Base-by-base conservation (phyloP, 2,329 filamentous ascomycete genomes). In the Spiromastix sp. region DNA sequence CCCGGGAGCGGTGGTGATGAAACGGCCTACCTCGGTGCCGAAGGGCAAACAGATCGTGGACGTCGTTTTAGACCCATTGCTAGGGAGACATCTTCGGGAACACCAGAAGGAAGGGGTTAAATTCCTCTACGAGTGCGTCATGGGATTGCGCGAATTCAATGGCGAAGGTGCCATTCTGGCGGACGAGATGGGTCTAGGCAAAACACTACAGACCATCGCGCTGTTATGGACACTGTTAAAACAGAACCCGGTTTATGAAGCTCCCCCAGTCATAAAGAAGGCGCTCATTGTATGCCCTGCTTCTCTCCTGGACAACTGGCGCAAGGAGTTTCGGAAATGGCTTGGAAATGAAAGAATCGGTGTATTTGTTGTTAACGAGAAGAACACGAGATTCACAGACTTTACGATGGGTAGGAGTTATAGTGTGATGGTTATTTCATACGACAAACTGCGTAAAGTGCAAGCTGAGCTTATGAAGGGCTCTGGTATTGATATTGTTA, bases 111-210 rank as follows among this genome's bases (percentile, higher is more conserved):
- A 79, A 48, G 80, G 80, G 15, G 77, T 84, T 1, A 64, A 72
- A 32, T 84, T 85, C 47, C 54, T 85, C 28, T 85, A 85, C 48
- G 79, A 84, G 55, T 83, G 79, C 50, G 75, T 84, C 0, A 84
- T 84, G 79, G 79, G 79, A 4, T 71, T 83, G 67, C 68, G 77
- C 27, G 61, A 68, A 27, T 77, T 71, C 42, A 73, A 73, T 46
- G 79, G 79, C 2, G 71, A 79, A 54, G 79, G 79, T 16, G 79
- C 78, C 3, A 77, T 85, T 39, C 61, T 85, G 32, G 80, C 80
- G 2, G 80, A 85, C 50, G 80, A 84, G 46, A 85, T 85, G 80
- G 80, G 80, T 0, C 56, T 85, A 2, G 80, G 80, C 13, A 85
- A 85, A 57, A 83, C 80, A 1, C 52, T 84, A 21, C 79, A 84